Percentiles rank a stretch among this genome's conserved stretches.
phyloP scores from a whole-genome alignment of 176 grass and related monocot species.

The Avena atlantica region DNA sequence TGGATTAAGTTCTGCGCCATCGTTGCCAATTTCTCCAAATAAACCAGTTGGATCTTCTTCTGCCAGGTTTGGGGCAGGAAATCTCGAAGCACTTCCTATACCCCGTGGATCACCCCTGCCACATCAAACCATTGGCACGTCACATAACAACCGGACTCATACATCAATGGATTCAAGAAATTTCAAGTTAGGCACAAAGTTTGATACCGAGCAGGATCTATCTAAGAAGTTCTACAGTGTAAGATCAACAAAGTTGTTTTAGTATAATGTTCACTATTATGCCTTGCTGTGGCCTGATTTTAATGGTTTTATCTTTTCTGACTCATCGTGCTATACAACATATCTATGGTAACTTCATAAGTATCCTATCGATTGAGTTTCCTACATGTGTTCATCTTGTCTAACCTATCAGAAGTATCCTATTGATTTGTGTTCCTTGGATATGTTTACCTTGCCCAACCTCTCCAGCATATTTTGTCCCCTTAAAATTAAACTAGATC shows the following conservation, averaged over 20 bases:
- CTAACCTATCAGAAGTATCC: not conserved
- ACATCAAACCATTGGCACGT: constrained; percentile 54
- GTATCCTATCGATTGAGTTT: not conserved
- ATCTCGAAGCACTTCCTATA: constrained; percentile 46
- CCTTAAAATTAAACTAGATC: not conserved
- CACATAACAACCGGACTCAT: constrained; percentile 49
- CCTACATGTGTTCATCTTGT: constrained; percentile 11
- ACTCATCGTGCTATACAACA: constrained; percentile 26
- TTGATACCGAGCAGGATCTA: constrained; percentile 67
- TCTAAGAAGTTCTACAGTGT: constrained; percentile 88
- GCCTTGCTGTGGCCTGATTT: not conserved
- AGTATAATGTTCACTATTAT: constrained; percentile 28
- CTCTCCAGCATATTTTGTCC: constrained; percentile 18
- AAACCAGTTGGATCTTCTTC: constrained; percentile 48
- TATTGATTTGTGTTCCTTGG: not conserved
- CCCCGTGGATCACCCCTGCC: constrained; percentile 36
- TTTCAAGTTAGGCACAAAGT: constrained; percentile 51
- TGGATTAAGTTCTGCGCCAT: constrained; percentile 40
- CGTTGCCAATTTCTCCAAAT: constrained; percentile 34
- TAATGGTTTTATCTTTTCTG: not conserved
- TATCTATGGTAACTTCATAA: constrained; percentile 24
- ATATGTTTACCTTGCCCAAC: not conserved
- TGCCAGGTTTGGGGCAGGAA: constrained; percentile 51
- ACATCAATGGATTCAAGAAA: constrained; percentile 48
- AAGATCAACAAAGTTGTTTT: constrained; percentile 43